Evolutionary conservation across 1,139 yeast genomes (phyloP).

Genomic region (Debaryomyces fabryi): DNA sequence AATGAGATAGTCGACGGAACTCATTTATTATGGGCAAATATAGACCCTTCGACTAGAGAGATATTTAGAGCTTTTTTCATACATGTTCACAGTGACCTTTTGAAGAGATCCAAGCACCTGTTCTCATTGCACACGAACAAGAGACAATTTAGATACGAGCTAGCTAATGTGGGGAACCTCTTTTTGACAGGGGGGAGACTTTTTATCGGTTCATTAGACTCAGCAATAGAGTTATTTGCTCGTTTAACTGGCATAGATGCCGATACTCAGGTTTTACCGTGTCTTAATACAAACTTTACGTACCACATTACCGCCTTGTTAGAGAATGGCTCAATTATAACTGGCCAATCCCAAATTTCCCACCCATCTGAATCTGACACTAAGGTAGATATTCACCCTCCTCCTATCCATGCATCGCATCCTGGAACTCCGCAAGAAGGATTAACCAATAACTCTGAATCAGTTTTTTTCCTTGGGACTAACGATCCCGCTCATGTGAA

Average conservation of each 20-base stretch:
- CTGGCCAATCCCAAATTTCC: constrained; percentile 95
- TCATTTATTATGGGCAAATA: constrained; percentile 66
- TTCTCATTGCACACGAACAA: constrained; percentile 35
- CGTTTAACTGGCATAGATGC: constrained; percentile 67
- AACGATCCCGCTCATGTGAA: constrained; percentile 11
- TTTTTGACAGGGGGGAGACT: constrained; percentile 80
- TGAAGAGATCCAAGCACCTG: constrained; percentile 63
- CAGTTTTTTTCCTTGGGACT: constrained; percentile 5
- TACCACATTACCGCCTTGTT: constrained; percentile 84
- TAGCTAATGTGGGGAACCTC: constrained; percentile 85
- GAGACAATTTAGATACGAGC: constrained; percentile 66
- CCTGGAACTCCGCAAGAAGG: constrained; percentile 39
- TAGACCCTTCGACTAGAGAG: constrained; percentile 68
- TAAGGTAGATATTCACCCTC: constrained; percentile 18
- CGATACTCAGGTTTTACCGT: constrained; percentile 67
- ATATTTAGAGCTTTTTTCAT: constrained; percentile 76
- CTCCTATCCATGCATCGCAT: constrained; percentile 38
- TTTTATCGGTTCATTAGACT: constrained; percentile 81
- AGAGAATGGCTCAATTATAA: constrained; percentile 69
- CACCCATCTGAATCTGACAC: constrained; percentile 58
- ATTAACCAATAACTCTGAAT: constrained; percentile 16
- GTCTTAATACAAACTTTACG: constrained; percentile 80
- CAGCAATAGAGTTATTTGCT: constrained; percentile 76
- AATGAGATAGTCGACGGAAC: constrained; percentile 75
- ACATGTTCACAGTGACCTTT: constrained; percentile 75